Percentiles rank a stretch among this genome's conserved stretches.
Evolutionary conservation across 1,284 basidiomycete genomes (phyloP).

Genomic region (Trichosporon inkin): DNA sequence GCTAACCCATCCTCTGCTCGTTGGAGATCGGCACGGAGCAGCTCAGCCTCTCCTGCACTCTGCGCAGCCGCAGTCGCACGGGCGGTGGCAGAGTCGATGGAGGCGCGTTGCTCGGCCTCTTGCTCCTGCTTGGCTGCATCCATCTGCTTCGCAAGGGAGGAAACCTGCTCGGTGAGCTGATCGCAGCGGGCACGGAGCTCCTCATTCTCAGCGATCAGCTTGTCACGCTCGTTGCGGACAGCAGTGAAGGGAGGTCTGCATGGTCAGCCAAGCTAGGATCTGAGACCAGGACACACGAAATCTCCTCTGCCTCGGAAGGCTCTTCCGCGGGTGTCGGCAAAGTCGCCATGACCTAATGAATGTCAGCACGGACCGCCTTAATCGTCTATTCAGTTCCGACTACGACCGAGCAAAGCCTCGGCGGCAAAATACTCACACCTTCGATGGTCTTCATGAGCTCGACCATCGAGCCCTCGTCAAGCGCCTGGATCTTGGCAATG

Average conservation of each 20-base stretch:
- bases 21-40: conserved; percentile 70
- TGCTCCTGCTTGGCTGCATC: conserved; percentile 17
- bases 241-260: conserved; percentile 20
- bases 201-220: conserved; percentile 41
- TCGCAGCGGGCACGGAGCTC: conserved; percentile 38
- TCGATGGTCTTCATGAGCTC: conserved; percentile 49
- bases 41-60: conserved; percentile 62
- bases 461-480: conserved; percentile 43
- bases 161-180: conserved; percentile 42
- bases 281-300: conserved; percentile 8
- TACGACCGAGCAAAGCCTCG: background rate
- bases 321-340: conserved; percentile 27
- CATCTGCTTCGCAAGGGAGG: conserved; percentile 33
- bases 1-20: conserved; percentile 74
- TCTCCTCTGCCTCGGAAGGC: conserved; percentile 6
- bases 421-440: conserved; percentile 28
- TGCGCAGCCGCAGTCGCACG: conserved; percentile 11
- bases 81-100: conserved; percentile 9
- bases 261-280: conserved; percentile 1
- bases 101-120: conserved; percentile 15
- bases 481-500: conserved; percentile 43
- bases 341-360: conserved; percentile 33
- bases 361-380: background rate
- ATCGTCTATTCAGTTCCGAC: background rate
- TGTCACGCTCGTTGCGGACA: conserved; percentile 36